Evolutionary conservation across 805 yeast species (phyloP).

Genomic region (Zygosaccharomyces gambellarensis): DNA sequence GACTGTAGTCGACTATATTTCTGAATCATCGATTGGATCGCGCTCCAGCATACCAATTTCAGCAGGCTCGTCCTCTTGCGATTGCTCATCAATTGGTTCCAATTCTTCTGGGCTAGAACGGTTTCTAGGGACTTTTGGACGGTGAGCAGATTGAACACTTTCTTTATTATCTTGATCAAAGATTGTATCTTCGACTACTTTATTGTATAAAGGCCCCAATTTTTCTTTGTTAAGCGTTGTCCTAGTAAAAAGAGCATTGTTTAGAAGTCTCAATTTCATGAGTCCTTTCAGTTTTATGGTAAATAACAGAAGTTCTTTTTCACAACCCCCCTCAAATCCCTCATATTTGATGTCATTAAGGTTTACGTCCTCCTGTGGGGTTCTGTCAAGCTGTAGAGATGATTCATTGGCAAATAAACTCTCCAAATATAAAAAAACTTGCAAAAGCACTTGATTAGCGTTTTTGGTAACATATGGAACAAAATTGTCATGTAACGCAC

Average conservation of each 20-base stretch:
- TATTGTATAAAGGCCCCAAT: slow-evolving; percentile 23
- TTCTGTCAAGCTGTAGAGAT: slow-evolving; percentile 21
- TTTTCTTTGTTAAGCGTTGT: slow-evolving; percentile 24
- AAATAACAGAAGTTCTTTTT: slow-evolving; percentile 24
- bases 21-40: slow-evolving; percentile 16
- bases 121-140: not conserved
- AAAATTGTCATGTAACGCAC: slow-evolving; percentile 14
- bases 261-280: slow-evolving; percentile 20
- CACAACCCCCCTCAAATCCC: slow-evolving; percentile 12
- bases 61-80: slow-evolving; percentile 11
- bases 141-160: not conserved
- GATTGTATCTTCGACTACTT: slow-evolving; percentile 24
- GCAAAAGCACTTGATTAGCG: slow-evolving; percentile 10
- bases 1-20: slow-evolving; percentile 6
- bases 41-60: slow-evolving; percentile 10
- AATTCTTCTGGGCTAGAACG: not conserved
- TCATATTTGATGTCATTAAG: slow-evolving; percentile 17
- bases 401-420: slow-evolving; percentile 22
- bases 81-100: slow-evolving; percentile 12
- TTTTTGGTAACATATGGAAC: slow-evolving; percentile 14
- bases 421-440: slow-evolving; percentile 28
- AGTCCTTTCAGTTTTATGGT: slow-evolving; percentile 30
- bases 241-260: slow-evolving; percentile 15
- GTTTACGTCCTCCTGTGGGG: slow-evolving; percentile 27
- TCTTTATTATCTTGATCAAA: slow-evolving; percentile 16